Percentiles rank a stretch among this genome's conserved stretches.
Conservation (phyloP, 129 eudicot genomes). For the Lactuca saligna region DNA sequence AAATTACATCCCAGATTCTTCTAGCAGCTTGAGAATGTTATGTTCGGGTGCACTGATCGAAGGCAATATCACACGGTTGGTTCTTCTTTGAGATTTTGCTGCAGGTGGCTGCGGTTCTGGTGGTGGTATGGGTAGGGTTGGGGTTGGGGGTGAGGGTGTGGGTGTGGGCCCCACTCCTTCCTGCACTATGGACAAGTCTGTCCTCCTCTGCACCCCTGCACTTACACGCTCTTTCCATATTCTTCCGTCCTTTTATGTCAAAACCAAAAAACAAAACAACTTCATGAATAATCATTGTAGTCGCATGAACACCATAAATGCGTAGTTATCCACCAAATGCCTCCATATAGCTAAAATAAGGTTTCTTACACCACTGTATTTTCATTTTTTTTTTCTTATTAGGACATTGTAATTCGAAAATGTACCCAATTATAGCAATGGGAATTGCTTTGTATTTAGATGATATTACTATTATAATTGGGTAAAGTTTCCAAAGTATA, state of each 20-base stretch:
- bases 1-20: slow-evolving; percentile 70
- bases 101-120: slow-evolving; percentile 41
- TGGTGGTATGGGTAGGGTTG: neutral
- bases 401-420: no score
- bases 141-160: no score
- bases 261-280: neutral
- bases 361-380: no score
- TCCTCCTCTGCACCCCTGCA: slow-evolving; percentile 50
- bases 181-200: slow-evolving; percentile 39
- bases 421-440: no score
- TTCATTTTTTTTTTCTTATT: no score
- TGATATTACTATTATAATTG: no score
- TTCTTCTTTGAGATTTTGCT: slow-evolving; percentile 39
- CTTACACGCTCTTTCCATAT: slow-evolving; percentile 93
- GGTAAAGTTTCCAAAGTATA: no score
- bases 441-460: no score
- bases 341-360: no score
- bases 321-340: no score
- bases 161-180: slow-evolving; percentile 13
- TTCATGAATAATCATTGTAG: neutral
- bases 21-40: slow-evolving; percentile 69
- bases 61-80: slow-evolving; percentile 67
- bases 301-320: no score
- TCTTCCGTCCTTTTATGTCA: slow-evolving; percentile 65
- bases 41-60: slow-evolving; percentile 91